These are phyloP conservation scores for Metroxylon sagu DNA, from an alignment of 176 grass and related monocot genomes.

Conservation along the genomic window DNA sequence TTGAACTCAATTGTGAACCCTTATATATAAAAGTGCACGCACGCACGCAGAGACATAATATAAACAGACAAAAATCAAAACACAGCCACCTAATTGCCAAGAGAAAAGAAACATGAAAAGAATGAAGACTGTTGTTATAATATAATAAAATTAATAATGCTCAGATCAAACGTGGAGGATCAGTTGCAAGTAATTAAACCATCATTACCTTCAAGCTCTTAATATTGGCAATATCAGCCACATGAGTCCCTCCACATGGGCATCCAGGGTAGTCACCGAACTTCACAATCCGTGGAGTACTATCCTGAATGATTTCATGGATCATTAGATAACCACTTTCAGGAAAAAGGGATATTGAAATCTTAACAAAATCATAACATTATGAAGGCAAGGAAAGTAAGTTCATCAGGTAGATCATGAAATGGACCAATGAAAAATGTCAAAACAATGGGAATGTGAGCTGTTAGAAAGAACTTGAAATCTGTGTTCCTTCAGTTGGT, in stretches of 20 bases:
- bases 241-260: conserved; percentile 91
- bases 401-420: no score
- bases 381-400: no score
- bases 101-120: not conserved
- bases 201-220: conserved; percentile 48
- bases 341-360: not conserved
- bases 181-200: not conserved
- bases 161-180: not conserved
- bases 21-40: no score
- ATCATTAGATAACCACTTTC: not conserved
- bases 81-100: no score
- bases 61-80: no score
- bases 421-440: no score
- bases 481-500: no score
- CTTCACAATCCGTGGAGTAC: conserved; percentile 67
- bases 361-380: not conserved
- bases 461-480: no score
- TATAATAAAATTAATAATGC: not conserved
- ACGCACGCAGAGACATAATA: no score
- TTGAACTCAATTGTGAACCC: no score
- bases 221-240: conserved; percentile 49
- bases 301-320: conserved; percentile 38
- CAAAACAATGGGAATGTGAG: no score
- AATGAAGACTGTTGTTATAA: not conserved
- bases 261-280: conserved; percentile 51